Evolutionary conservation across 1,284 basidiomycete genomes (phyloP), one percentile per base, ranked within the genome.

Genomic region (Ceratobasidium theobromae): DNA sequence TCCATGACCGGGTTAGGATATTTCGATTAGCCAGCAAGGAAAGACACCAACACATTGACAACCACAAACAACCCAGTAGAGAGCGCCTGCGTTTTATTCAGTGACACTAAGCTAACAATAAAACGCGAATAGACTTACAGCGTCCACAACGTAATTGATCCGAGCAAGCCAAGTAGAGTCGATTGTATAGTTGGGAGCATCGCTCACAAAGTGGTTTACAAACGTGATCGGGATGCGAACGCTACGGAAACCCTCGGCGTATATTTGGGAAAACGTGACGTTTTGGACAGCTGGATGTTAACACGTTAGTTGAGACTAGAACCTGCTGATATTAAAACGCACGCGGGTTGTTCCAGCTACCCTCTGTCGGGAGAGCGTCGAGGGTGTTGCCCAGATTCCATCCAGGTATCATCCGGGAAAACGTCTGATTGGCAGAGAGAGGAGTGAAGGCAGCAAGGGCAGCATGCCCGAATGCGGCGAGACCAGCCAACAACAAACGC

Each of bases 141-240:
- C 46, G 25, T 68, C 67, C 9, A 68, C 67, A 8, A 68, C 67
- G 14, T 62, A 41, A 14, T 68, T 60, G 16, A 68, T 53, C 27
- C 67, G 67, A 12, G 58, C 41, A 30, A 68, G 55, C 67, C 67
- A 68, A 12, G 60, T 57, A 8, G 67, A 27, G 32, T 68, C 38
- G 18, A 68, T 30, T 3, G 67, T 65, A 38, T 68, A 65, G 46
- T 55, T 43, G 16, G 58, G 58, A 25, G 53, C 52, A 16, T 49
- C 65, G 25, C 41, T 35, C 16, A 65, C 35, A 23, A 48, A 68
- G 21, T 68, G 67, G 27, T 65, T 27, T 6, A 45, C 54, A 27
- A 38, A 65, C 2, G 67, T 68, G 12, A 68, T 53, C 4, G 67
- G 67, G 30, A 68, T 68, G 25, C 67, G 67, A n/a, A 68, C 60